phyloP scores from a whole-genome alignment of 352 stramenopile species.

The Phytophthora fragariaefolia region DNA sequence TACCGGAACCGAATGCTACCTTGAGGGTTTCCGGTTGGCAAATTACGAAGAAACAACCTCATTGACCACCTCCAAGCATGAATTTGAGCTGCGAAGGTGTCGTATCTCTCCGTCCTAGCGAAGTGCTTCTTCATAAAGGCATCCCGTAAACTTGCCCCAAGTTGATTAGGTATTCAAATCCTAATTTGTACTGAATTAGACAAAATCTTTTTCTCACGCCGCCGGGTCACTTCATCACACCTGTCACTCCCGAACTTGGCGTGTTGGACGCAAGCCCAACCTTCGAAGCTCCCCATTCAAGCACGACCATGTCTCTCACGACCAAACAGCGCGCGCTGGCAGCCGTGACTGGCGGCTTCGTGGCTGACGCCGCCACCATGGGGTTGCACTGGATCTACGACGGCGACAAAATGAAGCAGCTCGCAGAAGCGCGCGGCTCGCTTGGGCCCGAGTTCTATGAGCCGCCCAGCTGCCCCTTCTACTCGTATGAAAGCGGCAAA shows the following conservation, averaged over 20 bases:
- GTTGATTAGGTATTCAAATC: too few species aligned
- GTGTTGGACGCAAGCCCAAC: conserved; percentile 1
- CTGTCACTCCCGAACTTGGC: conserved; percentile 23
- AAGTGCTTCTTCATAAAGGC: too few species aligned
- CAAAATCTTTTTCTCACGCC: not conserved
- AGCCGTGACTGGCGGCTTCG: conserved; percentile 59
- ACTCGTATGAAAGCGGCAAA: conserved; percentile 58
- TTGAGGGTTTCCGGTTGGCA: too few species aligned
- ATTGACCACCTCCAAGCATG: too few species aligned
- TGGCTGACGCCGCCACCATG: conserved; percentile 73
- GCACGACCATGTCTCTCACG: conserved; percentile 24
- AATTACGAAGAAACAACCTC: too few species aligned
- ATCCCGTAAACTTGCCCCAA: too few species aligned
- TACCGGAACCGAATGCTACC: too few species aligned
- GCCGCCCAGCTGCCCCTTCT: conserved; percentile 69
- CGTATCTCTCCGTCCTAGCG: too few species aligned
- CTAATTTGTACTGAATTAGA: too few species aligned
- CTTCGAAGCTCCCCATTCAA: not conserved
- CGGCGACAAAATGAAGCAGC: conserved; percentile 47
- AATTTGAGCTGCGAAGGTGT: too few species aligned
- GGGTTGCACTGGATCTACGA: conserved; percentile 85
- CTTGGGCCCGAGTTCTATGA: conserved; percentile 56
- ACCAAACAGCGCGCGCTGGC: conserved; percentile 53
- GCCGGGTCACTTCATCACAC: too few species aligned
- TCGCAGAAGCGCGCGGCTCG: conserved; percentile 33